Conservation (phyloP, 352 stramenopile species). For the Hyaloperonospora arabidopsidis region DNA sequence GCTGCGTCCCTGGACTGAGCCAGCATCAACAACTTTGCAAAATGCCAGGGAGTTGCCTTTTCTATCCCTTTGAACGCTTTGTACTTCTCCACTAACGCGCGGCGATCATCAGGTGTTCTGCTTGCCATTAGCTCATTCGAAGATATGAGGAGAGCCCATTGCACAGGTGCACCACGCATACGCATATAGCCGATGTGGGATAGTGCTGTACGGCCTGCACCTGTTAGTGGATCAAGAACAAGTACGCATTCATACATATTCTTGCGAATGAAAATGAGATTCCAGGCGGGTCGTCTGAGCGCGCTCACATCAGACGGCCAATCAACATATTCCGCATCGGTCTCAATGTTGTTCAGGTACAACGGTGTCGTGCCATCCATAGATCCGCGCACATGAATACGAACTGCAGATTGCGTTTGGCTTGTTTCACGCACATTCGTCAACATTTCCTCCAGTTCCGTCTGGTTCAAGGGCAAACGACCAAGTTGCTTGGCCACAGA, state of each 20-base stretch:
- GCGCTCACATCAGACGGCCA: constrained; percentile 44
- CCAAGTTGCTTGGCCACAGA: constrained; percentile 61
- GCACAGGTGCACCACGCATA: constrained; percentile 62
- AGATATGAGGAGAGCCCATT: constrained; percentile 67
- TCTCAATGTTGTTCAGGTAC: constrained; percentile 82
- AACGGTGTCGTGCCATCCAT: constrained; percentile 50
- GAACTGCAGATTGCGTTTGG: constrained; percentile 35
- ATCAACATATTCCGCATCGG: constrained; percentile 38
- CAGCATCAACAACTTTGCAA: constrained; percentile 71
- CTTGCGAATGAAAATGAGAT: constrained; percentile 77
- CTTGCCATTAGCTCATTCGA: constrained; percentile 59
- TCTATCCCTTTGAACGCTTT: constrained; percentile 32
- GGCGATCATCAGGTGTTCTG: constrained; percentile 34
- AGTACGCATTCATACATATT: constrained; percentile 85
- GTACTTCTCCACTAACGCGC: constrained; percentile 33
- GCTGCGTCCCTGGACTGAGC: constrained; percentile 46
- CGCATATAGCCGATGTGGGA: constrained; percentile 61
- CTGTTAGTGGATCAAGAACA: constrained; percentile 56
- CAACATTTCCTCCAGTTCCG: constrained; percentile 55
- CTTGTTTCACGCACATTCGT: constrained; percentile 47
- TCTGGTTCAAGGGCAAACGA: constrained; percentile 34
- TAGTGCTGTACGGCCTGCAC: constrained; percentile 38
- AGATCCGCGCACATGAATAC: constrained; percentile 59
- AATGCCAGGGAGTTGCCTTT: constrained; percentile 64
- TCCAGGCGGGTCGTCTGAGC: constrained; percentile 56